A percentile compares a stretch with the other conserved stretches of the same genome.
Evolutionary conservation across 768 basidiomycete genomes (phyloP).

Genomic region (Cyclocybe aegerita): DNA sequence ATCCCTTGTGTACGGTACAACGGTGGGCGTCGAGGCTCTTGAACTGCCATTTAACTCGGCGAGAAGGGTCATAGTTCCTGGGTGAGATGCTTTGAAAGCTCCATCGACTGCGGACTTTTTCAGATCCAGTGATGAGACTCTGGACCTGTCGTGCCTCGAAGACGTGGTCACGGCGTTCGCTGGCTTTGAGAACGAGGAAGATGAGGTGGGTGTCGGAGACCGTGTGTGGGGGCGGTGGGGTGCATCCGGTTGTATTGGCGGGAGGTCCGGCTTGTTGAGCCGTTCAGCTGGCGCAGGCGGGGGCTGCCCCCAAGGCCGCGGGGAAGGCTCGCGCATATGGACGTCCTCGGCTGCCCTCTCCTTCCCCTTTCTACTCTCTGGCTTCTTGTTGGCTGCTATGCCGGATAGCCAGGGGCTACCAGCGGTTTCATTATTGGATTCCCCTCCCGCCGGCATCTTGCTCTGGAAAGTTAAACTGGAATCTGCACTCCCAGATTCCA

Average conservation of each 20-base stretch:
- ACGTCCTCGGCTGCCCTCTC: slow-evolving; percentile 8
- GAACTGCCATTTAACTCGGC: neutral
- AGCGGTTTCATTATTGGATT: neutral
- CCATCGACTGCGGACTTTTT: too few species aligned
- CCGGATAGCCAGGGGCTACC: too few species aligned
- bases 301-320: neutral
- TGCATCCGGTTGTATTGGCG: neutral
- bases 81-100: too few species aligned
- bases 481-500: neutral
- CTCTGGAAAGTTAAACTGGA: neutral
- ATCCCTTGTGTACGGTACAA: neutral
- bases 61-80: too few species aligned
- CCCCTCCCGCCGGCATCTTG: neutral
- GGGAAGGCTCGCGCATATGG: slow-evolving; percentile 10
- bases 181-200: too few species aligned
- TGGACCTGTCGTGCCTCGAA: too few species aligned
- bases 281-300: neutral
- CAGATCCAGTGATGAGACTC: neutral
- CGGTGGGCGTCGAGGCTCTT: neutral
- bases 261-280: neutral
- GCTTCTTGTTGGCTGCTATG: neutral
- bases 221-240: too few species aligned
- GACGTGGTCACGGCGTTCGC: too few species aligned
- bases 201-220: too few species aligned
- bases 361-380: slow-evolving; percentile 12